Evolutionary conservation across 1,284 basidiomycete genomes (phyloP).

Genomic region (Moniliophthora roreri): DNA sequence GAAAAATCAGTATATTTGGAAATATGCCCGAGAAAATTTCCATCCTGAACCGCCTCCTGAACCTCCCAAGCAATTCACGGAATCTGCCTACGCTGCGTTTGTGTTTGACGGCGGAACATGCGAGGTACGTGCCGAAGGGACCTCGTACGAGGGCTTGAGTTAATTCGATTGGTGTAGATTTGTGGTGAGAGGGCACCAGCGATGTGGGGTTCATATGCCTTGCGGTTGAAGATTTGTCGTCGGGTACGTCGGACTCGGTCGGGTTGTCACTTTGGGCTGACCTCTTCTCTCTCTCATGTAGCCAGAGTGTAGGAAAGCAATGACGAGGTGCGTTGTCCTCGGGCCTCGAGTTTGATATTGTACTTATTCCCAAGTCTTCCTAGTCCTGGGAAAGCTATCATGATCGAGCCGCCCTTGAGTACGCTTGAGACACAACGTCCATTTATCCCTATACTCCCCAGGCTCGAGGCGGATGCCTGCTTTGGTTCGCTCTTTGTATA

Average conservation of each 20-base stretch:
- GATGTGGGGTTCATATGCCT: constrained; percentile 44
- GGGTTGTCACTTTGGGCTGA: background rate
- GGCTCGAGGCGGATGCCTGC: background rate
- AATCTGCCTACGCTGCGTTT: constrained; percentile 54
- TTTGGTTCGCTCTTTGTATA: constrained; percentile 13
- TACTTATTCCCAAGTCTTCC: too few species aligned
- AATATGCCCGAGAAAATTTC: constrained; percentile 36
- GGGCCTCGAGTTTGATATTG: too few species aligned
- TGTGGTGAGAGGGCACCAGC: constrained; percentile 35
- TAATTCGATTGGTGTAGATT: constrained; percentile 22
- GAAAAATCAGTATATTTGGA: constrained; percentile 50
- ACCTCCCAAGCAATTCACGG: constrained; percentile 36
- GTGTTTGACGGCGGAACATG: constrained; percentile 59
- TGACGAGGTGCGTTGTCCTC: too few species aligned
- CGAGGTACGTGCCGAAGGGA: constrained; percentile 37
- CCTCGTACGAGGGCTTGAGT: background rate
- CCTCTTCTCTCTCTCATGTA: background rate
- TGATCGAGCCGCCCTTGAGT: too few species aligned
- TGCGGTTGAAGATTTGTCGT: constrained; percentile 29
- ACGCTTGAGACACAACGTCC: too few species aligned
- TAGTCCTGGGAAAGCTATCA: too few species aligned
- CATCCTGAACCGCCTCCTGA: constrained; percentile 40
- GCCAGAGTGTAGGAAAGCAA: background rate
- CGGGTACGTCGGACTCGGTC: background rate
- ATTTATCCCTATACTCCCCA: background rate